A percentile compares a stretch with the other conserved stretches of the same genome.
phyloP scores from a whole-genome alignment of 768 basidiomycete genomes.

The Pleurotus sapidus region DNA sequence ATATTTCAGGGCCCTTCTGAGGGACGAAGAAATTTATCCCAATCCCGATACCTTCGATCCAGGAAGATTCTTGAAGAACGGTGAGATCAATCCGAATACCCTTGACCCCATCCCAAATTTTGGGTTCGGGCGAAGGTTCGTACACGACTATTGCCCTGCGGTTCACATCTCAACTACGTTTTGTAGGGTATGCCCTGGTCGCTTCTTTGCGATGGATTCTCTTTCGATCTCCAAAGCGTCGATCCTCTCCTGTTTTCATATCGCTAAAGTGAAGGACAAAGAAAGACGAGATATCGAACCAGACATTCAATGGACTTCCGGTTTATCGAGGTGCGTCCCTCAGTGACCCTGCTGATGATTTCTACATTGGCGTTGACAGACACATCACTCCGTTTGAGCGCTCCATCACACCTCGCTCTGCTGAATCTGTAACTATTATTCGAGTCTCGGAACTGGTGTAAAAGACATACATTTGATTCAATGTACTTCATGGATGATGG shows the following conservation, averaged over 20 bases:
- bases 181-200: constrained; percentile 58
- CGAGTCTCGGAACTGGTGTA: background rate
- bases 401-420: constrained; percentile 47
- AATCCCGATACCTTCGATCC: constrained; percentile 33
- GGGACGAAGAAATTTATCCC: constrained; percentile 23
- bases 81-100: constrained; percentile 15
- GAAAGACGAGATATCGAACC: constrained; percentile 45
- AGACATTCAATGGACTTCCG: constrained; percentile 49
- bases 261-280: constrained; percentile 36
- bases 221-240: constrained; percentile 16
- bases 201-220: constrained; percentile 58
- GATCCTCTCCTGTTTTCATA: constrained; percentile 13
- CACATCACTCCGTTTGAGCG: constrained; percentile 44
- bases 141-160: background rate
- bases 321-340: constrained; percentile 53
- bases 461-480: too few species aligned
- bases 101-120: constrained; percentile 26
- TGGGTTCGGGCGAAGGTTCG: constrained; percentile 38
- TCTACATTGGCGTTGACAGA: constrained; percentile 19
- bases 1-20: constrained; percentile 25
- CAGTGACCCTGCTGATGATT: background rate
- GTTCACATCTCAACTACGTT: background rate
- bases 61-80: constrained; percentile 29
- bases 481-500: too few species aligned
- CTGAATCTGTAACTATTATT: constrained; percentile 36